Percentiles rank a stretch among this genome's conserved stretches.
Conservation (phyloP, 768 basidiomycete genomes). For the Tulasnella sp. region DNA sequence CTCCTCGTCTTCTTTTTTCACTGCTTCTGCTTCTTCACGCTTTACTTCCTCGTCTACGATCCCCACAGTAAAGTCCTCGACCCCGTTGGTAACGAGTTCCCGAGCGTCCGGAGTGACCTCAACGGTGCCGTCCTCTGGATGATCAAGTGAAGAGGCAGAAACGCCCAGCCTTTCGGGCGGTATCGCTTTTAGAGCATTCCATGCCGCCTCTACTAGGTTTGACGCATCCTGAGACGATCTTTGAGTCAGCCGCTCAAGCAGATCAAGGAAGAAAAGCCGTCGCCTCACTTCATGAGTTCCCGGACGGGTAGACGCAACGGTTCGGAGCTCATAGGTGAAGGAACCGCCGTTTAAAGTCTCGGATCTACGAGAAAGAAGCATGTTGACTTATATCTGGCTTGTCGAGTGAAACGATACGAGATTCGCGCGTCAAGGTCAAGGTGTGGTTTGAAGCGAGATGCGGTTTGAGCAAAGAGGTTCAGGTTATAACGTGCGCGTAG, state of each 20-base stretch:
- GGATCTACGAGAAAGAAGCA: too few species aligned
- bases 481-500: too few species aligned
- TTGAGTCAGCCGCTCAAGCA: too few species aligned
- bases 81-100: not conserved
- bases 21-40: not conserved
- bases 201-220: not conserved
- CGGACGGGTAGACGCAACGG: too few species aligned
- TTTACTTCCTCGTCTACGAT: constrained; percentile 35
- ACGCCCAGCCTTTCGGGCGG: not conserved
- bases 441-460: too few species aligned
- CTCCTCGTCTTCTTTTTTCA: not conserved
- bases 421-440: too few species aligned
- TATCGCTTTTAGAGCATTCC: not conserved
- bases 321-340: too few species aligned
- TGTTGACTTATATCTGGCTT: too few species aligned
- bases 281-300: too few species aligned
- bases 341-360: too few species aligned
- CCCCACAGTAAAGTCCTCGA: not conserved
- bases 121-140: not conserved
- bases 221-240: not conserved
- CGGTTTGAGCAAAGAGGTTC: too few species aligned
- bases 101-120: not conserved
- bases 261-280: not conserved
- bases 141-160: not conserved
- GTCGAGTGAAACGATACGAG: too few species aligned